phyloP scores from a whole-genome alignment of 495 filamentous ascomycete species.

The Endocarpon pusillum region DNA sequence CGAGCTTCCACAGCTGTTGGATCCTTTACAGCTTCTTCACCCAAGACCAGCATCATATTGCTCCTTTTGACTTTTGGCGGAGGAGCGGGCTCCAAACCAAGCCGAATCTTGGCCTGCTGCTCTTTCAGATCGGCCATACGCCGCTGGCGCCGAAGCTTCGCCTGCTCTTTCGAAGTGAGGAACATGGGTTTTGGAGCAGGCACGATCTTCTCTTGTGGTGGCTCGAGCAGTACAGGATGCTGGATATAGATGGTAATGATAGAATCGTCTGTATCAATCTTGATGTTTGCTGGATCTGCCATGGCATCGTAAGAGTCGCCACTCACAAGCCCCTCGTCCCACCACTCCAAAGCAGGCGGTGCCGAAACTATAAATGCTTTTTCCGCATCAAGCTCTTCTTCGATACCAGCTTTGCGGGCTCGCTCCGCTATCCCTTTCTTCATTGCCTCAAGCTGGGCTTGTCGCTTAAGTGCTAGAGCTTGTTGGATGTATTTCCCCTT shows the following conservation, averaged over 20 bases:
- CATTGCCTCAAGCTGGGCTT: slow-evolving; percentile 81
- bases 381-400: slow-evolving; percentile 79
- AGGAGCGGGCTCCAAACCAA: slow-evolving; percentile 76
- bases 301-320: slow-evolving; percentile 56
- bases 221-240: slow-evolving; percentile 81
- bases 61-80: slow-evolving; percentile 89
- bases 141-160: slow-evolving; percentile 77
- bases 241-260: slow-evolving; percentile 84
- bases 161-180: slow-evolving; percentile 76
- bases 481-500: slow-evolving; percentile 96
- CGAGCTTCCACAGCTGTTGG: slow-evolving; percentile 92
- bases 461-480: slow-evolving; percentile 68
- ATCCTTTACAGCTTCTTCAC: slow-evolving; percentile 92
- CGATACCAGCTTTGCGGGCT: slow-evolving; percentile 69
- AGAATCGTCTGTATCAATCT: slow-evolving; percentile 59
- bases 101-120: slow-evolving; percentile 83
- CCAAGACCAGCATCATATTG: slow-evolving; percentile 95
- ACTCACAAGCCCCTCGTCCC: slow-evolving; percentile 77
- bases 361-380: slow-evolving; percentile 69
- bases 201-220: slow-evolving; percentile 70
- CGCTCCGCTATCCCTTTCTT: slow-evolving; percentile 80
- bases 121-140: slow-evolving; percentile 88
- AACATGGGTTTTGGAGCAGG: slow-evolving; percentile 79
- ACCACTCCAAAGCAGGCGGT: slow-evolving; percentile 90
- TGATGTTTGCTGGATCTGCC: slow-evolving; percentile 43